A percentile compares a stretch with the other conserved stretches of the same genome.
Conservation (phyloP, 306 rosid genomes). For the Arachis stenosperma region DNA sequence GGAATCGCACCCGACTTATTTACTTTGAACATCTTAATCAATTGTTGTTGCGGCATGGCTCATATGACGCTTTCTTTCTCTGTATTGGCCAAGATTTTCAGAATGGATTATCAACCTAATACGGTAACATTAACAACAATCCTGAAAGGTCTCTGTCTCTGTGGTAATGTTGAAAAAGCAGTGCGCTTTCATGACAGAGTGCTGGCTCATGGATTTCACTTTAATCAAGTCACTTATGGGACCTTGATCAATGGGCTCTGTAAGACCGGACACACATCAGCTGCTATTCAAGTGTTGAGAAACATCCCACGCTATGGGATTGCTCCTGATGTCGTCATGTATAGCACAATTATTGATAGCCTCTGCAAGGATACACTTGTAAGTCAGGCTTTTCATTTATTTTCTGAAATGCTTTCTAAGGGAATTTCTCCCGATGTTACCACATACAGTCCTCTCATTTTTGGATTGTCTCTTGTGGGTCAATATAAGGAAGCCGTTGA, state of each 20-base stretch:
- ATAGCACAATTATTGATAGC: not conserved
- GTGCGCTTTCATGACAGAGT: not conserved
- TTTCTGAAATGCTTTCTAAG: not conserved
- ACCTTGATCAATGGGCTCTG: constrained; percentile 15
- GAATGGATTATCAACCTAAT: not conserved
- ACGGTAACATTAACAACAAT: not conserved
- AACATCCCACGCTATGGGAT: not conserved
- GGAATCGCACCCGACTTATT: not conserved
- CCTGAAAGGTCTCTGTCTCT: not conserved
- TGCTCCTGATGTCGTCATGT: not conserved
- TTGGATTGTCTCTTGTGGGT: too few species aligned
- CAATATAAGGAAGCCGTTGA: too few species aligned
- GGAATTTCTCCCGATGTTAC: constrained; percentile 18
- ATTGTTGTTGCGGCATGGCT: not conserved
- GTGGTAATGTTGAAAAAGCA: not conserved
- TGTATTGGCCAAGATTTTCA: constrained; percentile 9
- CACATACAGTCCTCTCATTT: constrained; percentile 8
- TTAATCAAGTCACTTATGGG: not conserved
- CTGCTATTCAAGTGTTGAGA: not conserved
- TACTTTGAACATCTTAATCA: not conserved
- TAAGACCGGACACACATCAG: not conserved
- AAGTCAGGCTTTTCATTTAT: not conserved
- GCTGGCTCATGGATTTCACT: not conserved
- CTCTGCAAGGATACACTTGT: not conserved
- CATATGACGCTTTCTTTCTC: not conserved